Evolutionary conservation across 2,329 filamentous ascomycete species (phyloP).

Genomic region (Fusarium pseudonygamai): DNA sequence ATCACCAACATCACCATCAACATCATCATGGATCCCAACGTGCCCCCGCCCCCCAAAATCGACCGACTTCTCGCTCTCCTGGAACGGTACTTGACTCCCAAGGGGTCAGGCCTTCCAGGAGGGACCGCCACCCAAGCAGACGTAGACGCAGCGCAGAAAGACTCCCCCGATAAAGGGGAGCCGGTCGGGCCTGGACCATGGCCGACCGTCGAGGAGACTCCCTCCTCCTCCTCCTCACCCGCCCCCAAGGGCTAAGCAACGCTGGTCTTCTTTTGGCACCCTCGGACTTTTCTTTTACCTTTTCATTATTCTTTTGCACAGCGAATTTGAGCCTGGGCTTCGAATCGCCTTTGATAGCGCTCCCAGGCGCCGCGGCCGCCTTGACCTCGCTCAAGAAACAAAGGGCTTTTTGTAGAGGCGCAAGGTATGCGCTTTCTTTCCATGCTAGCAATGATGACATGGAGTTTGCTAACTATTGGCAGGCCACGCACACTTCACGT

Average conservation of each 20-base stretch:
- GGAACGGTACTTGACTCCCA: too few relatives aligned
- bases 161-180: background rate
- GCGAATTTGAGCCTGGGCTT: too few relatives aligned
- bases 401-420: too few relatives aligned
- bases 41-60: fast-evolving
- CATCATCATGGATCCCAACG: background rate
- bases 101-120: too few relatives aligned
- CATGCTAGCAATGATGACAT: too few relatives aligned
- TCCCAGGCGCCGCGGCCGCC: too few relatives aligned
- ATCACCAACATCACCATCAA: background rate
- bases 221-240: background rate
- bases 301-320: too few relatives aligned
- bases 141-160: background rate
- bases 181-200: background rate
- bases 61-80: fast-evolving
- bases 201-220: background rate
- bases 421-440: too few relatives aligned
- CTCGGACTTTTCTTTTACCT: too few relatives aligned
- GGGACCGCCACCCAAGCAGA: background rate
- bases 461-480: too few relatives aligned
- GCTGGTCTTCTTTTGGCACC: background rate
- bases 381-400: too few relatives aligned
- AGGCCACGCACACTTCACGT: background rate
- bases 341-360: too few relatives aligned
- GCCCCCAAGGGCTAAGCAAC: background rate